These are phyloP conservation scores for Garcia nutans DNA, from an alignment of 345 rosid genomes.

Conservation along the genomic window DNA sequence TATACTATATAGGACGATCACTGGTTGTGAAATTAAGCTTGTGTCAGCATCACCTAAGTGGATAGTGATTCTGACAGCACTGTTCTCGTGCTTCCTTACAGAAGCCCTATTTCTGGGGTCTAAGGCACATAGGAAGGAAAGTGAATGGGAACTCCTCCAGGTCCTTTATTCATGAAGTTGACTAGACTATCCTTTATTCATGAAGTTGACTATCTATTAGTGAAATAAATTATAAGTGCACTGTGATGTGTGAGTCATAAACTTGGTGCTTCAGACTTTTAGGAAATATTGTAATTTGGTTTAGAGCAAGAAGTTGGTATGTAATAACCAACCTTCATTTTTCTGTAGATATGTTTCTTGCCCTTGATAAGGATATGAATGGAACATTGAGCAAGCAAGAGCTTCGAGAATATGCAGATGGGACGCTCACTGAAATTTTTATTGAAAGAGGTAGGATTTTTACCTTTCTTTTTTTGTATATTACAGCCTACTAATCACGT, in stretches of 20 bases:
- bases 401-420: conserved; percentile 94
- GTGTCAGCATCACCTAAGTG: too few relatives aligned
- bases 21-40: too few relatives aligned
- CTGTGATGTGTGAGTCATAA: neutral
- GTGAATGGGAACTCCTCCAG: neutral
- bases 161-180: neutral
- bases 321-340: conserved; percentile 4
- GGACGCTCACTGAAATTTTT: conserved; percentile 90
- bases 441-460: conserved; percentile 75
- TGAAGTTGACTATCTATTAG: neutral
- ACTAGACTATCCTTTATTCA: too few relatives aligned
- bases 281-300: conserved; percentile 2
- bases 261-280: neutral
- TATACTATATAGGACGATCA: too few relatives aligned
- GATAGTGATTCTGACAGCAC: too few relatives aligned
- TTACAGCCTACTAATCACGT: neutral
- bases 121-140: neutral
- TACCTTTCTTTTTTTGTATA: neutral
- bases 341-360: conserved; percentile 83
- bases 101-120: neutral
- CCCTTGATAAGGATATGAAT: conserved; percentile 91
- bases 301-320: neutral
- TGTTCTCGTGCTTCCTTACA: too few relatives aligned
- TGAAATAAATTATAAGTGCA: neutral
- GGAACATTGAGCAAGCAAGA: conserved; percentile 95